A percentile compares a stretch with the other conserved stretches of the same genome.
These are phyloP conservation scores for Haematococcus lacustris DNA, from an alignment of 139 green algal genomes.

Conservation along the genomic window DNA sequence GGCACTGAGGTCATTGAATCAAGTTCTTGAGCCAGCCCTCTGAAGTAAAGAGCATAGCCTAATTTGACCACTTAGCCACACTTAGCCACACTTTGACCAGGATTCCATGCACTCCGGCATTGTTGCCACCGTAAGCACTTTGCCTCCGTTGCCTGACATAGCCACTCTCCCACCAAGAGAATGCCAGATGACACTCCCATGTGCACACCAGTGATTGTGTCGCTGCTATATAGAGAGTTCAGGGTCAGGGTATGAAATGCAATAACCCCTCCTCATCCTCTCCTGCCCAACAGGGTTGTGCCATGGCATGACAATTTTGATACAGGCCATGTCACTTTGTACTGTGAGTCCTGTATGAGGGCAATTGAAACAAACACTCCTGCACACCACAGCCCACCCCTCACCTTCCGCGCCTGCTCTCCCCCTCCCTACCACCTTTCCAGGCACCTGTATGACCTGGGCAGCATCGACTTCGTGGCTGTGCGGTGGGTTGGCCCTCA, in stretches of 20 bases:
- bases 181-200: too few species aligned
- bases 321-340: neutral
- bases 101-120: neutral
- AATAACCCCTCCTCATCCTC: neutral
- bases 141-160: too few species aligned
- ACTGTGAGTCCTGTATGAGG: neutral
- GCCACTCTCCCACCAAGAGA: too few species aligned
- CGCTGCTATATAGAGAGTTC: neutral
- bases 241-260: neutral
- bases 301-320: neutral
- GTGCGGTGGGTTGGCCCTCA: conserved; percentile 7
- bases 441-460: conserved; percentile 29
- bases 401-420: neutral
- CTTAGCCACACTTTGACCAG: too few species aligned
- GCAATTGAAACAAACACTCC: neutral
- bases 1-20: neutral
- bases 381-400: neutral
- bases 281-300: neutral
- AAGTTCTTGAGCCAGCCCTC: neutral
- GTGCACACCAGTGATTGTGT: too few species aligned
- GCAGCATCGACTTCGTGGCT: conserved; percentile 35
- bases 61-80: neutral
- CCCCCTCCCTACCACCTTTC: too few species aligned
- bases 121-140: neutral
- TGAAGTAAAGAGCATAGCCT: too few species aligned